A percentile compares a stretch with the other conserved stretches of the same genome.
Conservation (phyloP, 1,139 yeast genomes). For the Sugiyamaella paludigena region DNA sequence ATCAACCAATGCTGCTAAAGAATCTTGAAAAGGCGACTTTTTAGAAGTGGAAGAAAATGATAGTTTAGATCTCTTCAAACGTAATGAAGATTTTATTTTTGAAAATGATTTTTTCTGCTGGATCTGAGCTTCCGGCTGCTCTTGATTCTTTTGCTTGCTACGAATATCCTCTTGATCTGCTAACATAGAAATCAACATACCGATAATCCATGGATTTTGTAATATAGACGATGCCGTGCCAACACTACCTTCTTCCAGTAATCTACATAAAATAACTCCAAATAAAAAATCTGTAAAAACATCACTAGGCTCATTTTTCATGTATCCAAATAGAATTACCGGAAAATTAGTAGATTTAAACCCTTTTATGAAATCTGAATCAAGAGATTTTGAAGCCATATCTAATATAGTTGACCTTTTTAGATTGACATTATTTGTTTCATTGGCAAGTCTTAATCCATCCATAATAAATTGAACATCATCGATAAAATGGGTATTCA, state of each 20-base stretch:
- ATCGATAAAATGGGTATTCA: conserved; percentile 36
- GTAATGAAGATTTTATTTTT: conserved; percentile 12
- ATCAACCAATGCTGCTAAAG: conserved; percentile 16
- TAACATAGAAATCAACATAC: conserved; percentile 21
- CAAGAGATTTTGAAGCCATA: conserved; percentile 30
- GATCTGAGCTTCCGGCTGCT: conserved; percentile 1
- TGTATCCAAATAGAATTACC: conserved; percentile 18
- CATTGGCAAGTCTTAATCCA: conserved; percentile 32
- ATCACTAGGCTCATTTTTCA: conserved; percentile 14
- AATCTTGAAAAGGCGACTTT: conserved; percentile 7
- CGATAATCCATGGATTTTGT: conserved; percentile 19
- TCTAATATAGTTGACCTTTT: conserved; percentile 29
- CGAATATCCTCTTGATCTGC: conserved; percentile 22
- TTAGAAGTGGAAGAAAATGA: neutral
- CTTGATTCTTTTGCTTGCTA: conserved; percentile 3
- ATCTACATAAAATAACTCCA: conserved; percentile 16
- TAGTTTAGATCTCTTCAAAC: conserved; percentile 7
- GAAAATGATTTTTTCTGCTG: too few relatives aligned
- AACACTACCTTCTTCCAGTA: conserved; percentile 21
- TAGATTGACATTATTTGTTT: conserved; percentile 9
- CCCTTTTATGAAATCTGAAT: conserved; percentile 28
- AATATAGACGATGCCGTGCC: conserved; percentile 12
- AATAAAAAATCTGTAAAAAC: conserved; percentile 21
- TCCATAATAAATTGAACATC: conserved; percentile 41
- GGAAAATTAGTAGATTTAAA: conserved; percentile 25